phyloP scores from a whole-genome alignment of 257 asterid genomes.

The Cynanchum wilfordii region DNA sequence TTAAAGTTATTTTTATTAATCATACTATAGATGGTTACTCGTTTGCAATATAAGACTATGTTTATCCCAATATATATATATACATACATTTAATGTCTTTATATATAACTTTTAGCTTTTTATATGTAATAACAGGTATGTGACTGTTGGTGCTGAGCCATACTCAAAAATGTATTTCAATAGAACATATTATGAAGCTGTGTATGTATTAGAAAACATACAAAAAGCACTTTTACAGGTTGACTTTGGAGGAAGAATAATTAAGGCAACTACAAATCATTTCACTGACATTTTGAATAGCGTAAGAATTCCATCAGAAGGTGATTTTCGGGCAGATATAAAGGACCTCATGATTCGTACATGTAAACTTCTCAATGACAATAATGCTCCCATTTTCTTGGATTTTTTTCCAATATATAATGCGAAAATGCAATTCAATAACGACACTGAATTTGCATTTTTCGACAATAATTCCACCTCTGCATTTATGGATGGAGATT shows the following conservation, averaged over 20 bases:
- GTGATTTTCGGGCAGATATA: slow-evolving; percentile 48
- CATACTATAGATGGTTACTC: too few relatives aligned
- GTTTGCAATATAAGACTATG: too few relatives aligned
- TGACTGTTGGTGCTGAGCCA: not conserved
- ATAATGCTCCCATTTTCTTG: slow-evolving; percentile 53
- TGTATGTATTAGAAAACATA: not conserved
- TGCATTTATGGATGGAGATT: slow-evolving; percentile 36
- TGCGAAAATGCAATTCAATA: slow-evolving; percentile 26
- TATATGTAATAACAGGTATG: slow-evolving; percentile 5
- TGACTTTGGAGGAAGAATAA: not conserved
- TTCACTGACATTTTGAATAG: not conserved
- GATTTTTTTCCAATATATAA: slow-evolving; percentile 68
- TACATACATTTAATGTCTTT: not conserved
- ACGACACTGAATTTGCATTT: slow-evolving; percentile 58
- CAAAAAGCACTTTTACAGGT: not conserved
- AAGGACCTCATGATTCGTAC: slow-evolving; percentile 37
- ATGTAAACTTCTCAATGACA: slow-evolving; percentile 28
- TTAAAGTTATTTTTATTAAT: too few relatives aligned
- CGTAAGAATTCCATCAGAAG: slow-evolving; percentile 45
- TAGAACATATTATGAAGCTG: not conserved
- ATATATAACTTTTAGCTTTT: not conserved
- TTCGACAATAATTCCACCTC: slow-evolving; percentile 43
- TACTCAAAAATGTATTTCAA: not conserved
- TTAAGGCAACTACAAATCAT: slow-evolving; percentile 8
- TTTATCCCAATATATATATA: too few relatives aligned